Evolutionary conservation across 106 monocot genomes (phyloP), one percentile per base, ranked within the genome.

Genomic region (Gastrodia elata): DNA sequence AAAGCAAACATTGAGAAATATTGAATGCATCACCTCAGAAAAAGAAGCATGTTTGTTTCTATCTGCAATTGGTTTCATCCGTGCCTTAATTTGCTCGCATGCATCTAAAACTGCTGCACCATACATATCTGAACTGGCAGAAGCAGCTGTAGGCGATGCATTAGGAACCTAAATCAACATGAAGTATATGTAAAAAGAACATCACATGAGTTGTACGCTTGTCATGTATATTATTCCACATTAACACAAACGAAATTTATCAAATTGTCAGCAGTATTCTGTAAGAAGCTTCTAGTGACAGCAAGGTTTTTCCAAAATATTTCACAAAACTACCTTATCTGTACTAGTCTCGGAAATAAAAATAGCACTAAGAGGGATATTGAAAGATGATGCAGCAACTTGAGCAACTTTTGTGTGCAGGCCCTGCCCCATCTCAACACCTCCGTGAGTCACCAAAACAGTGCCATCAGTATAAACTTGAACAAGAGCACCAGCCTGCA

Each of bases 371-470:
- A 98, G 78, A 82, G 98, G 93, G 41, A 98, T 91, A 73, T 82
- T 84, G 22, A 98, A 91, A 68, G 86, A 82, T 39, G 98, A 87
- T 39, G 98, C 98, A 49, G 98, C 98, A 82, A 98, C 82, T 74
- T 98, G 98, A 32, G 98, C 98, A 67, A 98, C 75, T 79, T 98
- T 98, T 49, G 98, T 98, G 80, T 98, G 98, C 52, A 98, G 71
- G 44, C 98, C 98, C 74, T 98, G 98, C 43, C 98, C 98, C 98
- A 98, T 98, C 71, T 98, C 98, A 77, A 98, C 98, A 28, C 98
- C 98, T 22, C 98, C 98, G 88, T 98, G 98, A 72, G 98, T 93
- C 39, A 98, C 93, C 59, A 98, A 71, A 84, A 98, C 88, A 44
- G 80, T 87, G 13, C 98, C 98, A 81, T 98, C 98, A 70, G 83